Conservation (phyloP, 176 grass and related monocot species). For the Carex parvula region DNA sequence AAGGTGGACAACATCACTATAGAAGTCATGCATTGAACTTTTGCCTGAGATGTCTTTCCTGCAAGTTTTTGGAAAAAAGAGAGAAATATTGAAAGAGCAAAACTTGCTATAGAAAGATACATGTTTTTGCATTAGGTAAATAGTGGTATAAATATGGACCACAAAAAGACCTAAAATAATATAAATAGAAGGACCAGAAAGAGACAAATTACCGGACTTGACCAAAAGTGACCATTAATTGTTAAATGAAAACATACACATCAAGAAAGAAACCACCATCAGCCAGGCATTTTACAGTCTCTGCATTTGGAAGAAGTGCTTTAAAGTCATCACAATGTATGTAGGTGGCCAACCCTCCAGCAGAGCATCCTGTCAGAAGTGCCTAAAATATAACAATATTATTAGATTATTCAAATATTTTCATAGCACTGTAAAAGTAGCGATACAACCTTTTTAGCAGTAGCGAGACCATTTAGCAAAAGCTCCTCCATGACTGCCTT, state of each 20-base stretch:
- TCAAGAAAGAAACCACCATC: conserved; percentile 87
- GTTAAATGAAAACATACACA: conserved; percentile 36
- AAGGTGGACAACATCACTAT: conserved; percentile 47
- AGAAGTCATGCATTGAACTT: conserved; percentile 40
- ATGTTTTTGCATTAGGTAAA: not conserved
- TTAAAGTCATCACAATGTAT: conserved; percentile 70
- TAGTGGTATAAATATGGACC: not conserved
- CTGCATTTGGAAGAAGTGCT: conserved; percentile 30
- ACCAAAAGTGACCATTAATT: not conserved
- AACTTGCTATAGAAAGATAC: not conserved
- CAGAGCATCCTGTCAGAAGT: conserved; percentile 71
- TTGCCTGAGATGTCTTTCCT: conserved; percentile 66
- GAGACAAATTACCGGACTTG: not conserved
- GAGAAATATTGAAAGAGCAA: not conserved
- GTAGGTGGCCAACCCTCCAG: conserved; percentile 60
- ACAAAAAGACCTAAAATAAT: not conserved
- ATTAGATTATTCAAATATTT: not conserved
- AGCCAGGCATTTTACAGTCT: conserved; percentile 61
- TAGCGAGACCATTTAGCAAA: conserved; percentile 43
- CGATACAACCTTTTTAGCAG: conserved; percentile 52
- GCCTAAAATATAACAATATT: conserved; percentile 40
- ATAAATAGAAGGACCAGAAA: not conserved
- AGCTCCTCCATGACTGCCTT: conserved; percentile 56
- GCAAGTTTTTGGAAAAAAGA: not conserved
- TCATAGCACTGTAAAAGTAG: not conserved